phyloP scores from a whole-genome alignment of 2,329 filamentous ascomycete species.

The Fusarium coicis region DNA sequence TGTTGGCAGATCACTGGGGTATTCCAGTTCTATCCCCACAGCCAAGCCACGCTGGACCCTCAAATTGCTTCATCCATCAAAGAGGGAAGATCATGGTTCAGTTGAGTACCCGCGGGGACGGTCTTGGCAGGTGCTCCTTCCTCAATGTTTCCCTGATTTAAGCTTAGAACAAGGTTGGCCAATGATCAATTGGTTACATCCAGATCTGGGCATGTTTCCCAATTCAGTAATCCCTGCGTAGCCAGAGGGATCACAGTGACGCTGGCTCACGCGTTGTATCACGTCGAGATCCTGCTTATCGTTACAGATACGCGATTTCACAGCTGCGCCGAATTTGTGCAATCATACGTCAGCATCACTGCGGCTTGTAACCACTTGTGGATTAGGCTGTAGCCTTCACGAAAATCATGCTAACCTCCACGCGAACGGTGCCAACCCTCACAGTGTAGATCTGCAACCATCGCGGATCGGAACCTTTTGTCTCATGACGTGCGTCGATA shows the following conservation, averaged over 20 bases:
- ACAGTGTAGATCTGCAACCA: background rate
- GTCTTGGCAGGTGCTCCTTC: background rate
- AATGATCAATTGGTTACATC: background rate
- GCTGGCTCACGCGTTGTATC: background rate
- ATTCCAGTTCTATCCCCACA: background rate
- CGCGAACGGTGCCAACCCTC: background rate
- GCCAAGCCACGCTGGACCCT: background rate
- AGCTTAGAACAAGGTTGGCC: constrained; percentile 5
- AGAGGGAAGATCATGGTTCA: background rate
- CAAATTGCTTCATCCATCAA: constrained; percentile 1
- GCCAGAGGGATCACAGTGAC: background rate
- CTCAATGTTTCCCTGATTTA: background rate
- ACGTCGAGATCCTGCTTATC: background rate
- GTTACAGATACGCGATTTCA: background rate
- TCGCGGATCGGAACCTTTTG: background rate
- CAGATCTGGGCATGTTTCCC: background rate
- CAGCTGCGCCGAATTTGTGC: background rate
- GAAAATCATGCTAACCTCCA: background rate
- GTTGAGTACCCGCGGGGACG: background rate
- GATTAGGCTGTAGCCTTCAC: background rate
- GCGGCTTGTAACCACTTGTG: background rate
- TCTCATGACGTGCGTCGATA: constrained; percentile 2
- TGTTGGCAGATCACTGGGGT: background rate
- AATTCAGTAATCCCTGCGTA: background rate
- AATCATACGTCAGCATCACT: background rate